These are phyloP conservation scores for Russula emetica DNA, from an alignment of 768 basidiomycete genomes.

Conservation along the genomic window DNA sequence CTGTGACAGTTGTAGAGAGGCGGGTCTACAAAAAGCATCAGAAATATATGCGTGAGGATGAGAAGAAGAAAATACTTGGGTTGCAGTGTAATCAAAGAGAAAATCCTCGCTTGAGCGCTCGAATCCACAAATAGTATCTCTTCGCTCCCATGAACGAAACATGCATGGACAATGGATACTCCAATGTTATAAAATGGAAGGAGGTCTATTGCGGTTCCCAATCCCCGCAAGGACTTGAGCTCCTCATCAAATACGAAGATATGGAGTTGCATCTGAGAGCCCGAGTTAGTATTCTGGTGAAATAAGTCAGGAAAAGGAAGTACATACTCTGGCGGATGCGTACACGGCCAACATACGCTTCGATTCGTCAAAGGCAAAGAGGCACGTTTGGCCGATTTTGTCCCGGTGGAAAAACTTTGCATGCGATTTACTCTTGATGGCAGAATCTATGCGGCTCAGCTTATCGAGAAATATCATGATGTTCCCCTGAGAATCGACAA, in stretches of 20 bases:
- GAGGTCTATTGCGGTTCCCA: conserved; percentile 43
- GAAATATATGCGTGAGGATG: neutral
- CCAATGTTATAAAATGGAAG: conserved; percentile 40
- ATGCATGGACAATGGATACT: conserved; percentile 35
- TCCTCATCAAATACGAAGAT: conserved; percentile 48
- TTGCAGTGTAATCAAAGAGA: conserved; percentile 50
- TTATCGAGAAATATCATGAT: conserved; percentile 22
- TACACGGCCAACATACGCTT: conserved; percentile 50
- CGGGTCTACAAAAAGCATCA: conserved; percentile 38
- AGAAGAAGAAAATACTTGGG: conserved; percentile 40
- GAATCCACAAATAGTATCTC: conserved; percentile 52
- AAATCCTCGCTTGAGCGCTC: conserved; percentile 43
- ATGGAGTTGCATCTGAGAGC: conserved; percentile 37
- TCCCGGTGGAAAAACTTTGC: conserved; percentile 38
- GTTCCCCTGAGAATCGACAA: conserved; percentile 15
- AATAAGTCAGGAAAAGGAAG: neutral
- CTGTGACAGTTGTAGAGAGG: conserved; percentile 39
- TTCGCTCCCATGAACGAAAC: conserved; percentile 49
- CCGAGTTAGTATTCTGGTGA: neutral
- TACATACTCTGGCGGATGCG: conserved; percentile 40
- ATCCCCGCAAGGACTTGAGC: conserved; percentile 40
- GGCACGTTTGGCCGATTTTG: conserved; percentile 45
- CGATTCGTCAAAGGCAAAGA: conserved; percentile 51
- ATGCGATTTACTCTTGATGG: conserved; percentile 2
- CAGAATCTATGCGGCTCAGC: conserved; percentile 3